Evolutionary conservation across 2,329 filamentous ascomycete genomes (phyloP), one percentile per base, ranked within the genome.

Genomic region (Beauveria australis): DNA sequence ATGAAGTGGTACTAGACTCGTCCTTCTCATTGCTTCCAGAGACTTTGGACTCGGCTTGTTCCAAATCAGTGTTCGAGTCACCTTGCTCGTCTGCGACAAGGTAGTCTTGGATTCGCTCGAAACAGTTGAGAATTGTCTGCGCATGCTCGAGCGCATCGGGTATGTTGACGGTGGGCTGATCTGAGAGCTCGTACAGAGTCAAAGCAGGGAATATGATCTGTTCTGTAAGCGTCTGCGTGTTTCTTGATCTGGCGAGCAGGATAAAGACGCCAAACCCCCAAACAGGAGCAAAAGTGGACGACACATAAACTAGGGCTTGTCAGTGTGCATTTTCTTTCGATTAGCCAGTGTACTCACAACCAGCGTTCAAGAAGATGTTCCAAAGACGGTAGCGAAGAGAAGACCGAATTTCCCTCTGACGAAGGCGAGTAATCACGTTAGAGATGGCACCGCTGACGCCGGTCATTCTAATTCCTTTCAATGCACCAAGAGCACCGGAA

Each of bases 391-490:
- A 67, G 4, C 59, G 61, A 66, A 67, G 51, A 70, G 67, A 58
- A 69, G 64, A 61, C 67, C 65, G 64, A 71, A 77, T 55, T 62
- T 78, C 76, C 5, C 69, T 61, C 1, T 72, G 63, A 18, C 76
- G 68, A 6, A 76, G 67, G 40, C 65, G 60, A 53, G 75, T 72
- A 19, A 77, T 64, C 14, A 70, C 70, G 6, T 62, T 49, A 0
- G 68, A 68, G 19, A 76, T 63, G 18, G 66, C 67, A 26, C 72
- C 68, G 12, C 71, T 71, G 24, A 78, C 65, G 0, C 76, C 76
- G 59, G 72, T 72, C 71, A 78, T 75, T 62, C 76, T 77, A 53
- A 78, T 68, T 12, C 71, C 70, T 60, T 77, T 78, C 68, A 78
- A 76, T 2, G 61, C 61, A 7, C 64, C 62, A 6, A 70, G 59